Conservation (phyloP, 2,329 filamentous ascomycete genomes). For the Phaeoacremonium minimum region DNA sequence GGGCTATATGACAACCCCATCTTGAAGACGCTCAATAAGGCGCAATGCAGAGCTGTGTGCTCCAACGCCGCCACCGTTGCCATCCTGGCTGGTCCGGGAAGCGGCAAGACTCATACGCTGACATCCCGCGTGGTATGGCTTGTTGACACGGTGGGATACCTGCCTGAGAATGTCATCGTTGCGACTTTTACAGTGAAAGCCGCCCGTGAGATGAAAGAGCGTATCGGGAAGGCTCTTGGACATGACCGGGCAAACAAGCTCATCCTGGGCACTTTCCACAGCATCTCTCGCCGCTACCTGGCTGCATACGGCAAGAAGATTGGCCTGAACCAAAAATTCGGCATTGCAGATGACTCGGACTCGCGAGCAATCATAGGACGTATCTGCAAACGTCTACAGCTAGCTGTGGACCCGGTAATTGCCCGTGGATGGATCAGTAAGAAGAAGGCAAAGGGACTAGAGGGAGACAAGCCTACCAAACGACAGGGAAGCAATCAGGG, state of each 20-base stretch:
- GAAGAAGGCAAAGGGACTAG: constrained; percentile 53
- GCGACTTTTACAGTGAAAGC: constrained; percentile 98
- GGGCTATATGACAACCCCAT: constrained; percentile 22
- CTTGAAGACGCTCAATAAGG: constrained; percentile 46
- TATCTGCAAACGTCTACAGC: constrained; percentile 71
- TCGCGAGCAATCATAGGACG: constrained; percentile 74
- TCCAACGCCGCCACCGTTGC: constrained; percentile 53
- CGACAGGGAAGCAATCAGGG: constrained; percentile 27
- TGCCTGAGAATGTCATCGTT: constrained; percentile 85
- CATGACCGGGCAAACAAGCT: constrained; percentile 70
- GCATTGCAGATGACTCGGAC: constrained; percentile 83
- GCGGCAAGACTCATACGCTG: constrained; percentile 92
- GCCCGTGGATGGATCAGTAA: constrained; percentile 76
- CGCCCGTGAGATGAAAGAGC: constrained; percentile 85
- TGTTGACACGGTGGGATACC: constrained; percentile 64
- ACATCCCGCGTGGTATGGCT: constrained; percentile 91
- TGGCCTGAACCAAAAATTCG: constrained; percentile 77
- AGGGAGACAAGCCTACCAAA: constrained; percentile 29
- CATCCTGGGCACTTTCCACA: constrained; percentile 91
- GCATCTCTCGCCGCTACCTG: constrained; percentile 81
- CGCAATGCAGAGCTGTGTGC: constrained; percentile 52
- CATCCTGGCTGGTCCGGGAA: constrained; percentile 64
- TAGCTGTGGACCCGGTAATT: constrained; percentile 63
- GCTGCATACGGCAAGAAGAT: constrained; percentile 80
- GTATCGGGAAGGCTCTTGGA: constrained; percentile 78